A percentile compares a stretch with the other conserved stretches of the same genome.
Evolutionary conservation across 345 rosid species (phyloP).

Genomic region (Eucalyptus sp.): DNA sequence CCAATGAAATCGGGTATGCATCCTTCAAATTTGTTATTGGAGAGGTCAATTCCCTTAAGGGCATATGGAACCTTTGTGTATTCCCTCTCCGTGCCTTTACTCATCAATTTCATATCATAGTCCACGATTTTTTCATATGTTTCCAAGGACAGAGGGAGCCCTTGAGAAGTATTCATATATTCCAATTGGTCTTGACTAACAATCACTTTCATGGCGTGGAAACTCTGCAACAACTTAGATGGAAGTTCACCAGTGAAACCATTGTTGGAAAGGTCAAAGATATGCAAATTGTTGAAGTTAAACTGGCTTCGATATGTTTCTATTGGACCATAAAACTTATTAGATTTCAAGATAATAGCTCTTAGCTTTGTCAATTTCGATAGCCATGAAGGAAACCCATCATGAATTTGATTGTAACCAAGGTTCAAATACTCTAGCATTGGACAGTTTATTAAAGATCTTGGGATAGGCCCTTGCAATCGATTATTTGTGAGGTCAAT

Average conservation of each 20-base stretch:
- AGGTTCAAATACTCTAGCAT: background rate
- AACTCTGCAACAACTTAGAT: background rate
- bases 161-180: background rate
- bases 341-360: background rate
- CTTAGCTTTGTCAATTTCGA: background rate
- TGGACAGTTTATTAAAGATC: background rate
- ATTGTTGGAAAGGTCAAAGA: background rate
- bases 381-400: background rate
- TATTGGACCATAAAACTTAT: background rate
- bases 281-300: background rate
- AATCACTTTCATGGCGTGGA: background rate
- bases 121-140: rapidly evolving
- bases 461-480: background rate
- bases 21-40: background rate
- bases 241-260: background rate
- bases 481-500: background rate
- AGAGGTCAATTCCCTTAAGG: background rate
- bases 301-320: background rate
- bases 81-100: background rate
- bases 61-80: background rate
- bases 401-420: background rate
- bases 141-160: rapidly evolving
- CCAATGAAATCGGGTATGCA: background rate
- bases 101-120: background rate
- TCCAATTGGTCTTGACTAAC: background rate